These are phyloP conservation scores for Aspergillus sp. DNA, from an alignment of 2,329 filamentous ascomycete genomes.

Conservation along the genomic window DNA sequence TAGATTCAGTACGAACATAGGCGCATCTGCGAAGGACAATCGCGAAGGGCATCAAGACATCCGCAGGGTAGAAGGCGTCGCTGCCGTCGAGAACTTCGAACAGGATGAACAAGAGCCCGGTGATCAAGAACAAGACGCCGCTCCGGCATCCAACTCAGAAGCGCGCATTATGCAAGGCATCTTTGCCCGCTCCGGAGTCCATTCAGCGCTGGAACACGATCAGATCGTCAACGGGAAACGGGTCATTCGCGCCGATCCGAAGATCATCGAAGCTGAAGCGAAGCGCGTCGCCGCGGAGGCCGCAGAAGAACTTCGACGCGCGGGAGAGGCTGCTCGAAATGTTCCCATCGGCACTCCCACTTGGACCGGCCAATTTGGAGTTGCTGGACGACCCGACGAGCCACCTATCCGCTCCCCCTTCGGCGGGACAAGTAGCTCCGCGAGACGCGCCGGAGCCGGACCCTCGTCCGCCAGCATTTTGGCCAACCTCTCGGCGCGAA, in stretches of 20 bases:
- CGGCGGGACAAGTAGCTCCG: slow-evolving; percentile 31
- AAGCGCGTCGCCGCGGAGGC: slow-evolving; percentile 75
- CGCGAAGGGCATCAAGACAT: slow-evolving; percentile 46
- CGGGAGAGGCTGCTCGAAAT: slow-evolving; percentile 67
- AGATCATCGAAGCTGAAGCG: slow-evolving; percentile 78
- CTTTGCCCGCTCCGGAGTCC: slow-evolving; percentile 80
- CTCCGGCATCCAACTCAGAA: slow-evolving; percentile 48
- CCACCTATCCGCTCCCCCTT: slow-evolving; percentile 46
- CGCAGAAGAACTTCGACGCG: slow-evolving; percentile 69
- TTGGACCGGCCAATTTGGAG: slow-evolving; percentile 85
- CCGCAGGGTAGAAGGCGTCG: slow-evolving; percentile 57
- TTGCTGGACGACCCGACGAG: slow-evolving; percentile 67
- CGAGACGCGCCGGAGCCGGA: slow-evolving; percentile 34
- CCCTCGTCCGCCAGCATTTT: slow-evolving; percentile 41
- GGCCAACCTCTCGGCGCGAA: slow-evolving; percentile 35
- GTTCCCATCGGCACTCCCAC: slow-evolving; percentile 83
- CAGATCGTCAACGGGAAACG: slow-evolving; percentile 78
- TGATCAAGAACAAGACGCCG: slow-evolving; percentile 16
- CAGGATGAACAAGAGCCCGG: slow-evolving; percentile 42
- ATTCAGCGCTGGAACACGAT: slow-evolving; percentile 91
- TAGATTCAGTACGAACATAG: not conserved
- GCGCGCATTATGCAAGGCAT: slow-evolving; percentile 83
- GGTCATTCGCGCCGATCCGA: slow-evolving; percentile 69
- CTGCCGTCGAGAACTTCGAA: slow-evolving; percentile 63
- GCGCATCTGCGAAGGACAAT: not conserved